A percentile compares a stretch with the other conserved stretches of the same genome.
These are phyloP conservation scores for Basipetospora chlamydospora DNA, from an alignment of 2,329 filamentous ascomycete genomes.

Conservation along the genomic window DNA sequence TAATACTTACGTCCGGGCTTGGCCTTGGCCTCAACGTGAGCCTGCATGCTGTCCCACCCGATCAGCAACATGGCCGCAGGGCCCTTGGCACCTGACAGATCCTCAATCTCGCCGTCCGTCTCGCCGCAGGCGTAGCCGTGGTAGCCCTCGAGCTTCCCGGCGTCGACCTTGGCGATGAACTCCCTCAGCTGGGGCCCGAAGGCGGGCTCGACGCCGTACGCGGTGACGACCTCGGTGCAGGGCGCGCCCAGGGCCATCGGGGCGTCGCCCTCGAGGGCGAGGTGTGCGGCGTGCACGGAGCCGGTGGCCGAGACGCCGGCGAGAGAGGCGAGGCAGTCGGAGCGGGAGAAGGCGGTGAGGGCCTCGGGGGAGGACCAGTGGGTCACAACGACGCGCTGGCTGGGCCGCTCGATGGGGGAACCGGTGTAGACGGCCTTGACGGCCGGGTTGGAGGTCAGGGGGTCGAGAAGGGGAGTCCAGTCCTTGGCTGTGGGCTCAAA, in stretches of 20 bases:
- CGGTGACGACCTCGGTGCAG: constrained; percentile 23
- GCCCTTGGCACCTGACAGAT: constrained; percentile 14
- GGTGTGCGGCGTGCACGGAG: constrained; percentile 23
- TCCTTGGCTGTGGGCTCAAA: constrained; percentile 16
- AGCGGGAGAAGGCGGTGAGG: constrained; percentile 19
- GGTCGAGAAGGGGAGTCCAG: constrained; percentile 13
- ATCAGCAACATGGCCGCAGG: constrained; percentile 19
- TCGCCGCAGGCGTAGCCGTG: constrained; percentile 19
- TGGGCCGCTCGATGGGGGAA: constrained; percentile 19
- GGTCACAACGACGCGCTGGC: constrained; percentile 17
- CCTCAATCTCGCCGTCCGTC: constrained; percentile 16
- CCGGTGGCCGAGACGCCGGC: constrained; percentile 14
- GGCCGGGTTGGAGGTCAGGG: constrained; percentile 18
- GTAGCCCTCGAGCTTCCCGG: constrained; percentile 14
- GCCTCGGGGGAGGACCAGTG: constrained; percentile 19
- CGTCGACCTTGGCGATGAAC: constrained; percentile 17
- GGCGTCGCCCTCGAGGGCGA: constrained; percentile 16
- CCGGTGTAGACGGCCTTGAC: constrained; percentile 19
- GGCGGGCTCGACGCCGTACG: constrained; percentile 16
- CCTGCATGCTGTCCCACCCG: constrained; percentile 25
- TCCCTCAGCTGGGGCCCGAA: constrained; percentile 9
- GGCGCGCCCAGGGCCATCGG: constrained; percentile 18
- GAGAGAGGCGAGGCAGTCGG: constrained; percentile 17
- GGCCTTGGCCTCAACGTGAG: constrained; percentile 17
- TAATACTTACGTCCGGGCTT: constrained; percentile 12